Evolutionary conservation across 371 early-diverging fungal species (phyloP).

Genomic region (Mucor piriformis): DNA sequence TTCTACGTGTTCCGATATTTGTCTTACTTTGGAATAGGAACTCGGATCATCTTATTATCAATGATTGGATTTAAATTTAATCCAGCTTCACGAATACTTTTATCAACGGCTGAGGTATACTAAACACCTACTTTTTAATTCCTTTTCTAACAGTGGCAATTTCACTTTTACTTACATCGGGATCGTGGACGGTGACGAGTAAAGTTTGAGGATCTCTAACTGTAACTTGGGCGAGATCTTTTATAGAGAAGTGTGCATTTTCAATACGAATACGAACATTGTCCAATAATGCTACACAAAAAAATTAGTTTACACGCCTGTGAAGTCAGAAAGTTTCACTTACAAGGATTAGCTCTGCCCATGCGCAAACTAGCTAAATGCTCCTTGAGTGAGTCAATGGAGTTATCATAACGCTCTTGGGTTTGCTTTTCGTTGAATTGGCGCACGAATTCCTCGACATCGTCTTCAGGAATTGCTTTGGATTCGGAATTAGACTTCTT

Average conservation of each 20-base stretch:
- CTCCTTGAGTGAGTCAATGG: slow-evolving; percentile 56
- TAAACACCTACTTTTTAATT: slow-evolving; percentile 20
- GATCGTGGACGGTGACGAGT: slow-evolving; percentile 78
- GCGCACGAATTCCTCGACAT: slow-evolving; percentile 26
- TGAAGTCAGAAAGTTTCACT: background rate
- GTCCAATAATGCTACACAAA: slow-evolving; percentile 69
- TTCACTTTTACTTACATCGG: slow-evolving; percentile 55
- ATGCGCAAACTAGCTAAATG: slow-evolving; percentile 71
- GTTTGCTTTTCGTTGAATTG: slow-evolving; percentile 49
- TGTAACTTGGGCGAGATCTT: slow-evolving; percentile 79
- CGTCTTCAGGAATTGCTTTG: slow-evolving; percentile 25
- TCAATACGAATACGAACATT: slow-evolving; percentile 69
- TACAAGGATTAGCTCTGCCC: slow-evolving; percentile 81
- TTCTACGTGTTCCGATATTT: too few relatives aligned
- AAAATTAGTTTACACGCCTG: background rate
- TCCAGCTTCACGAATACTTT: slow-evolving; percentile 80
- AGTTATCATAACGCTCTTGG: slow-evolving; percentile 47
- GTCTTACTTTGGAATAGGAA: slow-evolving; percentile 88
- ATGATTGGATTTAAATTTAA: slow-evolving; percentile 82
- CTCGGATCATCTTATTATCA: slow-evolving; percentile 72
- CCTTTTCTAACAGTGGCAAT: background rate
- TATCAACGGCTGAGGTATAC: slow-evolving; percentile 75
- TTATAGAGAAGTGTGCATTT: slow-evolving; percentile 57
- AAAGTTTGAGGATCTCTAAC: slow-evolving; percentile 89
- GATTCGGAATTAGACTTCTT: slow-evolving; percentile 37